These are phyloP conservation scores for Globisporangium nunn DNA, from an alignment of 352 stramenopile species.

Conservation along the genomic window DNA sequence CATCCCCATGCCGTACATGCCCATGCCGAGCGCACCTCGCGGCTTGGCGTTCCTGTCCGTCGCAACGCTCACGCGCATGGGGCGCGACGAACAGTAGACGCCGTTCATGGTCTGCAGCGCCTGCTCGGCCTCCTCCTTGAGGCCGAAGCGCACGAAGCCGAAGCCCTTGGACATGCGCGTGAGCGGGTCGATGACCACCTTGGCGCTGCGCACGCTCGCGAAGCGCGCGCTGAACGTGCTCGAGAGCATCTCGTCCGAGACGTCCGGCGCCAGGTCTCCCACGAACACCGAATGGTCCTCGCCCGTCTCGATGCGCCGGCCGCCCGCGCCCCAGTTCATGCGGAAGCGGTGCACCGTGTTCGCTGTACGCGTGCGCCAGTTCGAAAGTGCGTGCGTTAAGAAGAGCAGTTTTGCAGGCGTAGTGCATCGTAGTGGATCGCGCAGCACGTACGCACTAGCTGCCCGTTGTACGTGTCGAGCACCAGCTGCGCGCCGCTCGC, in stretches of 20 bases:
- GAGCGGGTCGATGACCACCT: slow-evolving; percentile 86
- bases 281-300: slow-evolving; percentile 91
- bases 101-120: slow-evolving; percentile 89
- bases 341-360: slow-evolving; percentile 87
- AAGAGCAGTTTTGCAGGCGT: too few species aligned
- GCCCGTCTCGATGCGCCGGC: slow-evolving; percentile 73
- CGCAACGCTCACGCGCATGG: slow-evolving; percentile 87
- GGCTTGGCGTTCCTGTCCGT: slow-evolving; percentile 69
- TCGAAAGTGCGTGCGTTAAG: neutral
- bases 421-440: too few species aligned
- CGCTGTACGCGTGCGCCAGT: slow-evolving; percentile 29
- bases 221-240: slow-evolving; percentile 79
- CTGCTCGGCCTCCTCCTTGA: slow-evolving; percentile 83
- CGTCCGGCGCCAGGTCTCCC: slow-evolving; percentile 84
- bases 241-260: slow-evolving; percentile 85
- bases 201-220: slow-evolving; percentile 76
- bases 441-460: slow-evolving; percentile 80
- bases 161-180: slow-evolving; percentile 90
- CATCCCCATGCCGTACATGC: slow-evolving; percentile 15
- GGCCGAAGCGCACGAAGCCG: slow-evolving; percentile 87
- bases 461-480: slow-evolving; percentile 81
- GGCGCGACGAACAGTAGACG: slow-evolving; percentile 79
- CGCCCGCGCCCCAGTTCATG: slow-evolving; percentile 89
- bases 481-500: slow-evolving; percentile 77
- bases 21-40: slow-evolving; percentile 18